Base-by-base conservation (phyloP, 2,329 filamentous ascomycete genomes). In the Penicillium psychrosexuale region DNA sequence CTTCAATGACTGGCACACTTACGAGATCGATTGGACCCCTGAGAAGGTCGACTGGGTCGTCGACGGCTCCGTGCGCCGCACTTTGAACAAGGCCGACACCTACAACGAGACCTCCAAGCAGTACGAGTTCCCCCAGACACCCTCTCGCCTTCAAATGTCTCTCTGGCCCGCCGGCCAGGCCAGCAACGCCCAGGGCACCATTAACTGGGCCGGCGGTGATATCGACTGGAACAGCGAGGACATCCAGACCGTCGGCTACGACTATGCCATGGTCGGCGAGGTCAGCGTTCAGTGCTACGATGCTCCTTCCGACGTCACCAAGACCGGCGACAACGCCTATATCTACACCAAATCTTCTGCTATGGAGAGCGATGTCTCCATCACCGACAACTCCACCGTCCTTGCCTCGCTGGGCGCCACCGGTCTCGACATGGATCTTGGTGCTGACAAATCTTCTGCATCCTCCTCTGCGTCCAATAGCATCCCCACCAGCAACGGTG, bases 21-120 rank as follows among this genome's bases (percentile, higher is more conserved):
- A 97, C 77, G 90, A 93, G 71, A 88, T 99, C 68, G 86, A 91
- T 72, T 99, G 94, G 94, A 88, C 86, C 3, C 90, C 91, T 12
- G 93, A 97, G 61, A 76, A 82, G 61, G 87, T 97, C 62, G 87
- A 85, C 55, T 99, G 94, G 94, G 82, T 84, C 56, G 82, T 99
- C 46, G 91, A 99, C 70, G 93, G 91, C 69, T 78, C 88, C 51
- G 80, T 86, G 28, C 84, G 87, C 61, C 90, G 94, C 58, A 87
- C 84, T 24, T 80, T 91, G 72, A 81, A 91, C 71, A 86, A 87
- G 70, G 80, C 82, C 15, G 84, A 91, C 36, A 97, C 94, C 12
- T 97, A 88, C 85, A 97, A 99, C 77, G 77, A 80, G 12, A 95
- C 90, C 7, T 77, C 85, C 55, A 88, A 92, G 74, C 86, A 86